A percentile compares a stretch with the other conserved stretches of the same genome.
Conservation (phyloP, 2,329 filamentous ascomycete genomes). For the Teratosphaeria zuluensis region DNA sequence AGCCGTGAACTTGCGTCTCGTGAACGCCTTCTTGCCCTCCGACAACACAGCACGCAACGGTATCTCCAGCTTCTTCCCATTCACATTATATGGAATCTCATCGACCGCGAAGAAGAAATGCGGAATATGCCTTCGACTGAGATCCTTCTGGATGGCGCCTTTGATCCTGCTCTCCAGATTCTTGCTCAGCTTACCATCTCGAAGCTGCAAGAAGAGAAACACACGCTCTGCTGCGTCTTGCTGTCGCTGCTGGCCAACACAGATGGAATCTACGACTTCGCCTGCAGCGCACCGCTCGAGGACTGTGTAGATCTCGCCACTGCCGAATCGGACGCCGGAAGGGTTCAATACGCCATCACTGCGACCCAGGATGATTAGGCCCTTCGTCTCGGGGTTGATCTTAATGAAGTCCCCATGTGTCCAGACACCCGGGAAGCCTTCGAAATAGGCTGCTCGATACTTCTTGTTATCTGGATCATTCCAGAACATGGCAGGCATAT, state of each 20-base stretch:
- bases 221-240: slow-evolving; percentile 46
- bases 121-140: not conserved
- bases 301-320: slow-evolving; percentile 66
- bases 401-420: slow-evolving; percentile 70
- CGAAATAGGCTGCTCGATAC: slow-evolving; percentile 35
- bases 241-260: slow-evolving; percentile 63
- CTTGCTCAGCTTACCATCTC: no score
- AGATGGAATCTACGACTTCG: slow-evolving; percentile 57
- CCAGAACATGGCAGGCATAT: slow-evolving; percentile 50
- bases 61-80: not conserved
- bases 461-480: slow-evolving; percentile 27
- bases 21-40: not conserved
- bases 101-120: not conserved
- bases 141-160: not conserved
- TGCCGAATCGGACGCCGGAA: slow-evolving; percentile 65
- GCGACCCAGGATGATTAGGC: slow-evolving; percentile 56
- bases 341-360: slow-evolving; percentile 71
- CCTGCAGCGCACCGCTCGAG: slow-evolving; percentile 55
- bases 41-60: not conserved
- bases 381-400: slow-evolving; percentile 55
- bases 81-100: not conserved
- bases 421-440: slow-evolving; percentile 51
- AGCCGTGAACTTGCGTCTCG: not conserved
- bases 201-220: slow-evolving; percentile 39
- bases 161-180: not conserved